These are phyloP conservation scores for Clavulina sp. DNA, from an alignment of 768 basidiomycete genomes.

Conservation along the genomic window DNA sequence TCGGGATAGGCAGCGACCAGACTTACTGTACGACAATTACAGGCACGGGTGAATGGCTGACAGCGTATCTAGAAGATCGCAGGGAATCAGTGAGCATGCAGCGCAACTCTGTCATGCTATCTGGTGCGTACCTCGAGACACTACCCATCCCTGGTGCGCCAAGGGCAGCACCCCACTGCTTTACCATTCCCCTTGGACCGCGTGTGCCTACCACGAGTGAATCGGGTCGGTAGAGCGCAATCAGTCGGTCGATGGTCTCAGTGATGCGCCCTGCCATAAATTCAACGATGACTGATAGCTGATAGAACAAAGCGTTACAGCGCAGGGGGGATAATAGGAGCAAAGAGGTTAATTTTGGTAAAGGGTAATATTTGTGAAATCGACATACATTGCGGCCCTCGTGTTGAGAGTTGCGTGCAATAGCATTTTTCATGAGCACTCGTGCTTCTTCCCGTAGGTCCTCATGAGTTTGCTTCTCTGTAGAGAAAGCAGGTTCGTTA, in stretches of 20 bases:
- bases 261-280: constrained; percentile 85
- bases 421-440: constrained; percentile 59
- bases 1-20: not conserved
- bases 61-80: constrained; percentile 53
- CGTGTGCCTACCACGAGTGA: constrained; percentile 85
- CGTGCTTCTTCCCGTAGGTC: constrained; percentile 71
- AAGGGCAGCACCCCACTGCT: constrained; percentile 34
- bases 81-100: not conserved
- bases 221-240: constrained; percentile 82
- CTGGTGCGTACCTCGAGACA: constrained; percentile 30
- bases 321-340: not conserved
- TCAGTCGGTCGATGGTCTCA: constrained; percentile 77
- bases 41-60: constrained; percentile 86
- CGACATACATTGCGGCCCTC: constrained; percentile 53
- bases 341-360: not conserved
- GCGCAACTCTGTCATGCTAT: not conserved
- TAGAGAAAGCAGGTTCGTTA: not conserved
- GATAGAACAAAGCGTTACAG: not conserved
- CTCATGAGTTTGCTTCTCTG: constrained; percentile 56
- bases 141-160: constrained; percentile 41
- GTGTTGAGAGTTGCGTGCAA: constrained; percentile 60
- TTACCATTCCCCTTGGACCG: constrained; percentile 41
- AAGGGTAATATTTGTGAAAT: not conserved
- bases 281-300: constrained; percentile 85
- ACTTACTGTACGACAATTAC: constrained; percentile 71